Conservation (phyloP, 495 filamentous ascomycete genomes). For the Paragyromitra xinjiangensis region DNA sequence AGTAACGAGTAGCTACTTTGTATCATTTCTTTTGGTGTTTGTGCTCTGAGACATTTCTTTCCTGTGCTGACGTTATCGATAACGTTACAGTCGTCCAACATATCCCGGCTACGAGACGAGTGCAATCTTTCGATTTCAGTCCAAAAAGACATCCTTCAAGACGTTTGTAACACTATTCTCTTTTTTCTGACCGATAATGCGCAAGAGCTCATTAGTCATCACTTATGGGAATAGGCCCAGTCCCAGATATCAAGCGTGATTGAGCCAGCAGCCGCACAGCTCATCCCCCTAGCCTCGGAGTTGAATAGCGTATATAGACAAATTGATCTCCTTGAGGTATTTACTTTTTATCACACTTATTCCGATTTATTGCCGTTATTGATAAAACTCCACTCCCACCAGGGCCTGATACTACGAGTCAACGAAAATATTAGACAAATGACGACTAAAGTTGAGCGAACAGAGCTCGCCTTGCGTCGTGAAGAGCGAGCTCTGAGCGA, state of each 20-base stretch:
- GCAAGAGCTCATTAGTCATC: slow-evolving; percentile 14
- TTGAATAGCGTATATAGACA: slow-evolving; percentile 55
- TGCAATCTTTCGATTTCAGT: slow-evolving; percentile 44
- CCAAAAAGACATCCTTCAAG: slow-evolving; percentile 55
- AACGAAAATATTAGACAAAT: slow-evolving; percentile 56
- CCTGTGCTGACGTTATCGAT: slow-evolving; percentile 30
- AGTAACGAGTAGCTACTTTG: slow-evolving; percentile 12
- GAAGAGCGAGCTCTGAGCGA: slow-evolving; percentile 55
- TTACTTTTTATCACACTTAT: neutral
- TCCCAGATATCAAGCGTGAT: slow-evolving; percentile 56
- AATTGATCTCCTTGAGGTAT: slow-evolving; percentile 57
- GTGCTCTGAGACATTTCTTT: slow-evolving; percentile 22
- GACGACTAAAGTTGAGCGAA: slow-evolving; percentile 53
- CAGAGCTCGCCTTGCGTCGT: slow-evolving; percentile 53
- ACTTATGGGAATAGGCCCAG: slow-evolving; percentile 41
- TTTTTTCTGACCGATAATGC: neutral
- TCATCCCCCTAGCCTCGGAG: slow-evolving; percentile 55
- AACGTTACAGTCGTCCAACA: slow-evolving; percentile 49
- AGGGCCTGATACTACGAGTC: slow-evolving; percentile 50
- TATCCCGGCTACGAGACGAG: slow-evolving; percentile 48
- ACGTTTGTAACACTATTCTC: slow-evolving; percentile 39
- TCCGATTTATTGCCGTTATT: neutral
- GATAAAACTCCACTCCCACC: neutral
- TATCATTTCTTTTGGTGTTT: slow-evolving; percentile 17
- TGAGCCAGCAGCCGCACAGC: slow-evolving; percentile 53